phyloP scores from a whole-genome alignment of 768 basidiomycete species.

The Russula sp. region DNA sequence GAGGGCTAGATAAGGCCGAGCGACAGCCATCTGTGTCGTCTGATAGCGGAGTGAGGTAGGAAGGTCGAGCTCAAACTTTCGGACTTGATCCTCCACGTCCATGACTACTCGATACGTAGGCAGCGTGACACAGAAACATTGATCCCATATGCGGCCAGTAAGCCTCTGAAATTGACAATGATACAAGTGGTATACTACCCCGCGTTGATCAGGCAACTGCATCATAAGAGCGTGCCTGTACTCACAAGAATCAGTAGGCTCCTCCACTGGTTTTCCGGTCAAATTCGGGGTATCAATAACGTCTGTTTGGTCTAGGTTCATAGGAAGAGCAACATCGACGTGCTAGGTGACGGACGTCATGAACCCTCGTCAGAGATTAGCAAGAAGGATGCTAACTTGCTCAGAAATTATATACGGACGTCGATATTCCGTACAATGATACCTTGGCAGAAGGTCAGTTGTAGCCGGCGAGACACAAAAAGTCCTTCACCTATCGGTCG shows the following conservation, averaged over 20 bases:
- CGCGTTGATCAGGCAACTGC: not conserved
- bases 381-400: slow-evolving; percentile 14
- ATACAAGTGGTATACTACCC: slow-evolving; percentile 22
- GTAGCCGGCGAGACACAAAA: not conserved
- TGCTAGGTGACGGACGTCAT: slow-evolving; percentile 17
- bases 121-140: slow-evolving; percentile 23
- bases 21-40: slow-evolving; percentile 19
- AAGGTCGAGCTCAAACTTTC: slow-evolving; percentile 25
- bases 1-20: slow-evolving; percentile 22
- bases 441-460: slow-evolving; percentile 4
- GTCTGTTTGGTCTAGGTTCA: slow-evolving; percentile 26
- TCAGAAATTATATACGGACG: slow-evolving; percentile 27
- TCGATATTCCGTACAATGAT: slow-evolving; percentile 20
- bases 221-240: not conserved
- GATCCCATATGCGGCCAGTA: slow-evolving; percentile 25
- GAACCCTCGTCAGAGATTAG: not conserved
- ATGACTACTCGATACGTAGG: slow-evolving; percentile 25
- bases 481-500: slow-evolving; percentile 22
- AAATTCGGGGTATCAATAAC: slow-evolving; percentile 18
- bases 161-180: slow-evolving; percentile 15
- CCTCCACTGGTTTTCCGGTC: slow-evolving; percentile 22
- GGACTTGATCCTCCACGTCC: slow-evolving; percentile 24
- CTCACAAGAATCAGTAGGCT: slow-evolving; percentile 25
- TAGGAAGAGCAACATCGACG: slow-evolving; percentile 23
- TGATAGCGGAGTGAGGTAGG: slow-evolving; percentile 22